Conservation (phyloP, 2,329 filamentous ascomycete genomes). For the Trichoderma sp. region DNA sequence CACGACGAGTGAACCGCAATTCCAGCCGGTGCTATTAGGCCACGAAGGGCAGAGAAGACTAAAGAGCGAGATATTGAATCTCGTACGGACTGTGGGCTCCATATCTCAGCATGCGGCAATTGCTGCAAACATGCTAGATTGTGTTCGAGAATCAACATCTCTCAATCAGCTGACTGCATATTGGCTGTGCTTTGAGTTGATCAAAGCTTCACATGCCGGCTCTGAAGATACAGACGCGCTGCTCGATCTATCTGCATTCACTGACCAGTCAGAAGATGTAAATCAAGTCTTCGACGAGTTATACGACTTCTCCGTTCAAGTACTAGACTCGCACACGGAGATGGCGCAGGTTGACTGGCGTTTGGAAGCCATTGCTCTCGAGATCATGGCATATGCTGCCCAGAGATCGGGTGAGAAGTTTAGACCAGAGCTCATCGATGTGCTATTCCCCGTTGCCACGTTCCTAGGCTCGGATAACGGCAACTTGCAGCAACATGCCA, state of each 20-base stretch:
- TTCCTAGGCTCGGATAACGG: slow-evolving; percentile 71
- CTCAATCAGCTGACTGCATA: slow-evolving; percentile 66
- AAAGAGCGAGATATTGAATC: slow-evolving; percentile 53
- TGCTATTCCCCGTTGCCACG: slow-evolving; percentile 88
- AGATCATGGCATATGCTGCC: slow-evolving; percentile 75
- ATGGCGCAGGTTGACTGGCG: slow-evolving; percentile 62
- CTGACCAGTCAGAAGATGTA: slow-evolving; percentile 39
- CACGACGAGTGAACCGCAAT: slow-evolving; percentile 36
- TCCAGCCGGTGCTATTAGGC: slow-evolving; percentile 60
- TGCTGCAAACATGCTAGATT: slow-evolving; percentile 63
- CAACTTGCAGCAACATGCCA: slow-evolving; percentile 73
- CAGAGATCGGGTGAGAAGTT: slow-evolving; percentile 65
- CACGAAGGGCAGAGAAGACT: slow-evolving; percentile 66
- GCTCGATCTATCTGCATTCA: slow-evolving; percentile 51
- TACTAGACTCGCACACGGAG: slow-evolving; percentile 56
- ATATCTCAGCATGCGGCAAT: slow-evolving; percentile 60
- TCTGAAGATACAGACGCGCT: slow-evolving; percentile 63
- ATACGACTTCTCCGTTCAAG: slow-evolving; percentile 64
- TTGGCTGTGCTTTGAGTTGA: slow-evolving; percentile 75
- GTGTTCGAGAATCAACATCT: slow-evolving; percentile 56
- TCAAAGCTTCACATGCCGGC: slow-evolving; percentile 55
- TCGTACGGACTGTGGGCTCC: slow-evolving; percentile 56
- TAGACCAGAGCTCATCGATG: slow-evolving; percentile 81
- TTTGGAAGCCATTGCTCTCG: slow-evolving; percentile 74
- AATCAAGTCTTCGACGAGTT: slow-evolving; percentile 60